phyloP scores from a whole-genome alignment of 2,329 filamentous ascomycete genomes.

The Cladosporium oxysporum region DNA sequence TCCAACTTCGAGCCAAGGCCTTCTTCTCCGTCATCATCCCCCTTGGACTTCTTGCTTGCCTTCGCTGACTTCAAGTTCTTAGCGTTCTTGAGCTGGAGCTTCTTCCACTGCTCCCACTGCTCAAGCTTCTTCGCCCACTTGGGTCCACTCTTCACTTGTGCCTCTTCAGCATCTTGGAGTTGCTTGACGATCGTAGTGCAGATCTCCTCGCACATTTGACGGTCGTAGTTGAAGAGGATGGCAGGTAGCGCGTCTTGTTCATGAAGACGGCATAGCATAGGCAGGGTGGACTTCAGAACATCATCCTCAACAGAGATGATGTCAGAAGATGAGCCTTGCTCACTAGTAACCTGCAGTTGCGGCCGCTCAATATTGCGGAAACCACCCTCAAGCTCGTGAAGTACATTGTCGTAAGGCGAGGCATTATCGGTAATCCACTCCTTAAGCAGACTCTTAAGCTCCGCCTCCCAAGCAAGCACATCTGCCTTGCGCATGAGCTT shows the following conservation, averaged over 20 bases:
- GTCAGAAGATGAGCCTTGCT: slow-evolving; percentile 21
- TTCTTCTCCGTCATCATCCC: slow-evolving; percentile 43
- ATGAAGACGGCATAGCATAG: slow-evolving; percentile 62
- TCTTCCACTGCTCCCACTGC: slow-evolving; percentile 61
- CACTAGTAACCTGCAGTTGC: slow-evolving; percentile 28
- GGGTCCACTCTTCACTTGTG: slow-evolving; percentile 58
- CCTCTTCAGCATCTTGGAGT: slow-evolving; percentile 56
- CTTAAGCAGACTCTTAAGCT: slow-evolving; percentile 60
- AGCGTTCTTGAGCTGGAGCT: slow-evolving; percentile 44
- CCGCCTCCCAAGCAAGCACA: slow-evolving; percentile 64
- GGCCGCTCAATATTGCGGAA: slow-evolving; percentile 30
- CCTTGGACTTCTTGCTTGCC: slow-evolving; percentile 43
- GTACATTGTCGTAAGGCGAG: slow-evolving; percentile 56
- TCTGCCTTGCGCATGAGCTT: slow-evolving; percentile 63
- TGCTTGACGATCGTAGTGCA: slow-evolving; percentile 54
- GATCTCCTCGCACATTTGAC: slow-evolving; percentile 63
- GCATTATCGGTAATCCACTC: slow-evolving; percentile 60
- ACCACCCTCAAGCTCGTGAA: slow-evolving; percentile 49
- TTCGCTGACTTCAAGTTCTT: slow-evolving; percentile 40
- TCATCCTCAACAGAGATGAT: slow-evolving; percentile 21
- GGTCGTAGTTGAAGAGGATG: slow-evolving; percentile 77
- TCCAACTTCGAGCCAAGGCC: slow-evolving; percentile 59
- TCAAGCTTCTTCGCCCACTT: slow-evolving; percentile 63
- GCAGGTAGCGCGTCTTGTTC: slow-evolving; percentile 67
- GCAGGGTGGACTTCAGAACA: slow-evolving; percentile 52